These are phyloP conservation scores for Paxillus rubicundulus DNA, from an alignment of 768 basidiomycete genomes.

Conservation along the genomic window DNA sequence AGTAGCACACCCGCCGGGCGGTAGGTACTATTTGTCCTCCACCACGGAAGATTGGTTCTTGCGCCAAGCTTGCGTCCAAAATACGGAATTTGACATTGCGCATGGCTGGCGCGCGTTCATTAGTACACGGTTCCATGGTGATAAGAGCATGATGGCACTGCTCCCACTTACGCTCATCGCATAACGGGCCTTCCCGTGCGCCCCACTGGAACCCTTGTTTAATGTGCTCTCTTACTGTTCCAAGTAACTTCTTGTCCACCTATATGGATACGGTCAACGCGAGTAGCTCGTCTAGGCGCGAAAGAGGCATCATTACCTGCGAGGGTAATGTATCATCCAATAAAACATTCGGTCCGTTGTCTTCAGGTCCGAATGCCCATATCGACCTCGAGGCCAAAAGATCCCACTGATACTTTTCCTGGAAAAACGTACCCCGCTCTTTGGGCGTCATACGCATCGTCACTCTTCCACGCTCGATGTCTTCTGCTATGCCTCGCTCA, in stretches of 20 bases:
- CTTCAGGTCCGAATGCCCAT: slow-evolving; percentile 99
- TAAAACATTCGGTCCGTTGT: slow-evolving; percentile 89
- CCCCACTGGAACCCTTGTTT: slow-evolving; percentile 99
- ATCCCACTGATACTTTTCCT: slow-evolving; percentile 98
- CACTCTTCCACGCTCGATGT: slow-evolving; percentile 90
- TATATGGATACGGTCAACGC: slow-evolving; percentile 26
- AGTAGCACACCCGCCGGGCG: slow-evolving; percentile 97
- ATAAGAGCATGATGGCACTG: not conserved
- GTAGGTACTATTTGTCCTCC: slow-evolving; percentile 99
- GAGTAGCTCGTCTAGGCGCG: not conserved
- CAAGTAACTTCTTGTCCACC: slow-evolving; percentile 92
- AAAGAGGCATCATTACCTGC: slow-evolving; percentile 50
- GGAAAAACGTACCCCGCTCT: slow-evolving; percentile 93
- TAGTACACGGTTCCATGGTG: not conserved
- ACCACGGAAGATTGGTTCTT: slow-evolving; percentile 96
- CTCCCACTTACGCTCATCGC: slow-evolving; percentile 91
- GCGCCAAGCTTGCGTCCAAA: slow-evolving; percentile 87
- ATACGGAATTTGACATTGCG: slow-evolving; percentile 98
- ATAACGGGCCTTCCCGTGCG: slow-evolving; percentile 93
- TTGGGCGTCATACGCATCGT: slow-evolving; percentile 94
- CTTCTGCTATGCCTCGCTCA: slow-evolving; percentile 93
- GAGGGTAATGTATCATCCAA: slow-evolving; percentile 96
- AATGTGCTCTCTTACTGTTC: slow-evolving; percentile 88
- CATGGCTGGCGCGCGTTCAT: slow-evolving; percentile 62
- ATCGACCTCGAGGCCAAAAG: slow-evolving; percentile 94